Base-by-base conservation (phyloP, 345 rosid genomes). In the Turnera subulata region DNA sequence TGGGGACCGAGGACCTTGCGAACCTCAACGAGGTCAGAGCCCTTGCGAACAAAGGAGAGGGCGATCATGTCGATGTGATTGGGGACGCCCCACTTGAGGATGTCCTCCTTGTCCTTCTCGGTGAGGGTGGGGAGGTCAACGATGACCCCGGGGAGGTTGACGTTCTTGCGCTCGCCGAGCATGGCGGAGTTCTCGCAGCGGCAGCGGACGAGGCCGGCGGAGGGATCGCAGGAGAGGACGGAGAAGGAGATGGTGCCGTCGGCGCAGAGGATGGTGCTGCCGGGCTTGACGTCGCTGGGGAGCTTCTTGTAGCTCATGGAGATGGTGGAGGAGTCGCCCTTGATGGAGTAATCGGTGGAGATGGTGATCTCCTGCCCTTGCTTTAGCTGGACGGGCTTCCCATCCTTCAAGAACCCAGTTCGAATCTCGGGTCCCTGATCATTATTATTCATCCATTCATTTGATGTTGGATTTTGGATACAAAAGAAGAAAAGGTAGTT, bases 81-180 rank as follows among this genome's bases (percentile, higher is more conserved):
- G 0, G 98, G 97, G 53, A 86, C 71, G 55, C 98, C 98, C 98
- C 98, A 92, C 51, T 61, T 53, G 72, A 92, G 49, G 65, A 92
- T 86, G 72, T 92, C 98, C 76, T 89, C 97, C 82, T 82, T 86
- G 83, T 93, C 99, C 72, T 93, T 93, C 58, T 89, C 96, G 6
- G 99, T 93, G 63, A 93, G 58, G 65, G 99, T 93, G 10, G 97
- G 99, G 35, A 93, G 97, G 63, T 85, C 99, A 67, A 93, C 99
- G 20, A 89, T 74, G n/a, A 93, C 99, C 46, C 99, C 96, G 0
- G 99, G 98, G 59, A 93, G 99, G 79, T 93, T 89, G 32, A 86
- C 99, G 18, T 93, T 93, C 76, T 93, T 93, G 76, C 97, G 84
- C 84, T 93, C 97, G 20, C 99, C 96, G 38, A 93, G 96, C 74